A percentile compares a stretch with the other conserved stretches of the same genome.
Evolutionary conservation across 495 filamentous ascomycete species (phyloP).

Genomic region (Pyrenula aspistea): DNA sequence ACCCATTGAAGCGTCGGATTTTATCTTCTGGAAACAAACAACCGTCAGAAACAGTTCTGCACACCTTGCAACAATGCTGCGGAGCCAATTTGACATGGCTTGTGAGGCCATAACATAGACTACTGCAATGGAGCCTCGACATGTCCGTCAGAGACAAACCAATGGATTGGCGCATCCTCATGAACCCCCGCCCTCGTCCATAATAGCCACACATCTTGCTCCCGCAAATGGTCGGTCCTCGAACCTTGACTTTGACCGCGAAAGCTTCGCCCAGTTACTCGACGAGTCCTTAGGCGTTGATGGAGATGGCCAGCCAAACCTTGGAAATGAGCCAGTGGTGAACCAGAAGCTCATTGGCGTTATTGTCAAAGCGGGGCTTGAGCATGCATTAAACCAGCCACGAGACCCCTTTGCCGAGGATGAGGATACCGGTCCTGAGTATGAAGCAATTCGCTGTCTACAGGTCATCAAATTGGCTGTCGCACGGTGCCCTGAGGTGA

Average conservation of each 20-base stretch:
- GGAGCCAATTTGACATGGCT: too few relatives aligned
- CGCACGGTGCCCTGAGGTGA: slow-evolving; percentile 56
- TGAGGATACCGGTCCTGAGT: slow-evolving; percentile 3
- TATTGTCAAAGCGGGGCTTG: slow-evolving; percentile 69
- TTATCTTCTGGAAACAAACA: too few relatives aligned
- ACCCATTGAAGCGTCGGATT: too few relatives aligned
- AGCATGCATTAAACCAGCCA: slow-evolving; percentile 45
- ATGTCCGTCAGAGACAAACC: slow-evolving; percentile 1
- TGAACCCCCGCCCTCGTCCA: slow-evolving; percentile 44
- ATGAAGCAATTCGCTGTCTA: slow-evolving; percentile 52
- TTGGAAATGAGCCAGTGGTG: slow-evolving; percentile 55
- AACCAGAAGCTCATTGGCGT: slow-evolving; percentile 77
- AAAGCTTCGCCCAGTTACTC: slow-evolving; percentile 52
- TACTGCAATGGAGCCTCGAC: neutral
- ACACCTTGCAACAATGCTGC: too few relatives aligned
- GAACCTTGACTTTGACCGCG: slow-evolving; percentile 24
- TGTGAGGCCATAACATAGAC: too few relatives aligned
- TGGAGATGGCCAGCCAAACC: slow-evolving; percentile 24
- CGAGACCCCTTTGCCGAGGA: slow-evolving; percentile 31
- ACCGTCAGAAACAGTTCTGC: too few relatives aligned
- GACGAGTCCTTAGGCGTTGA: slow-evolving; percentile 45
- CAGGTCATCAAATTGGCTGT: slow-evolving; percentile 62
- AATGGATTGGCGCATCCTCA: slow-evolving; percentile 1
- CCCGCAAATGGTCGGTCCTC: slow-evolving; percentile 26
- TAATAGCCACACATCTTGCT: slow-evolving; percentile 53